Evolutionary conservation across 371 early-diverging fungal genomes (phyloP).

Genomic region (Syncephalastrum monosporum): DNA sequence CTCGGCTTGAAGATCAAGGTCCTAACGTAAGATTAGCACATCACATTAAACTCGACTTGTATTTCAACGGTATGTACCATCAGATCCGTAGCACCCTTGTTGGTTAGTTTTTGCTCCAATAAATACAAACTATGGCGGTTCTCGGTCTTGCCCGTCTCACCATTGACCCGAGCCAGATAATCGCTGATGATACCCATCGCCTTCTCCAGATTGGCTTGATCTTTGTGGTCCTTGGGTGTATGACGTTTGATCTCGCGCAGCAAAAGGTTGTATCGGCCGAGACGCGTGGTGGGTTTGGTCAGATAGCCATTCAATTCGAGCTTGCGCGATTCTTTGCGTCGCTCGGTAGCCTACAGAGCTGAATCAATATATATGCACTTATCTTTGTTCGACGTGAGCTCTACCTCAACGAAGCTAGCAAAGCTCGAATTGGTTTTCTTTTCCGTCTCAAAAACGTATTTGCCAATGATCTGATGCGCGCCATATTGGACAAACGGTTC

Average conservation of each 20-base stretch:
- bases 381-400: constrained; percentile 1
- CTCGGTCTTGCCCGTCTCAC: constrained; percentile 83
- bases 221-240: constrained; percentile 81
- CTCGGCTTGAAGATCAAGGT: constrained; percentile 50
- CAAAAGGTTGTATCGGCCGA: constrained; percentile 88
- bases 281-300: constrained; percentile 81
- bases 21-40: constrained; percentile 43
- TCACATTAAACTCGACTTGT: not conserved
- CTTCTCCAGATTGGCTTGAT: constrained; percentile 59
- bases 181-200: constrained; percentile 66
- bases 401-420: constrained; percentile 71
- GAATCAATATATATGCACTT: not conserved
- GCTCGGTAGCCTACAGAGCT: constrained; percentile 57
- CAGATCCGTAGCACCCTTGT: constrained; percentile 24
- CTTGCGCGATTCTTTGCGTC: constrained; percentile 78
- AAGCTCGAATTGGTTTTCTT: constrained; percentile 66
- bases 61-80: not conserved
- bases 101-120: constrained; percentile 7
- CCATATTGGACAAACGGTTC: constrained; percentile 88
- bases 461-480: constrained; percentile 82
- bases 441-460: constrained; percentile 81
- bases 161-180: constrained; percentile 75
- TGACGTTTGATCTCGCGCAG: constrained; percentile 84
- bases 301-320: constrained; percentile 81
- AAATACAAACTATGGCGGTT: constrained; percentile 48